Conservation (phyloP, 441 rosid species). For the Pelargonium myrrhifolium region DNA sequence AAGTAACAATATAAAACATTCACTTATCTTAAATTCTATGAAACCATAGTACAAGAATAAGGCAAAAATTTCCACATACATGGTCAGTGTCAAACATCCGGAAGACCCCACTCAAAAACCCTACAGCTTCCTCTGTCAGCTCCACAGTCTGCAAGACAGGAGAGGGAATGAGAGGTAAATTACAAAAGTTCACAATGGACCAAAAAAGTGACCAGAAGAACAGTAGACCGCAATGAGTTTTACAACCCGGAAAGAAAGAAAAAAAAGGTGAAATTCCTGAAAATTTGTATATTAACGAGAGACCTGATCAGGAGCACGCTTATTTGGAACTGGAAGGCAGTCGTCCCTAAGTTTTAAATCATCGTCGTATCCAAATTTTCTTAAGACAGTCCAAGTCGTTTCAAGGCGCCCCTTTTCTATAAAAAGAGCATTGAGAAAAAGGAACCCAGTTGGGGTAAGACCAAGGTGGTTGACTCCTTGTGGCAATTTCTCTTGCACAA, state of each 20-base stretch:
- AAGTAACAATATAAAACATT: constrained; percentile 11
- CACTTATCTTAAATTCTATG: not conserved
- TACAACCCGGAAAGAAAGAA: not conserved
- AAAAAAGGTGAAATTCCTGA: constrained; percentile 3
- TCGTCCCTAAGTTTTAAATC: constrained; percentile 49
- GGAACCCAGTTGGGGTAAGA: constrained; percentile 62
- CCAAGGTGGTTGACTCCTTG: constrained; percentile 68
- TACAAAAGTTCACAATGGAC: constrained; percentile 1
- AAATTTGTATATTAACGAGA: constrained; percentile 10
- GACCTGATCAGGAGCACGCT: constrained; percentile 64
- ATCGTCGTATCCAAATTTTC: constrained; percentile 66
- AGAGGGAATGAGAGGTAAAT: constrained; percentile 9
- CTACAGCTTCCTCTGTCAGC: constrained; percentile 47
- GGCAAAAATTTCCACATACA: constrained; percentile 31
- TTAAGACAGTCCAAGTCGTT: constrained; percentile 64
- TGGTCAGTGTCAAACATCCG: constrained; percentile 51
- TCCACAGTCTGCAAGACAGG: constrained; percentile 49
- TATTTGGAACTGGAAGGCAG: constrained; percentile 40
- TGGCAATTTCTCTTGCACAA: constrained; percentile 56
- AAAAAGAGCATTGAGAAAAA: constrained; percentile 61
- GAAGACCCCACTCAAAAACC: constrained; percentile 48
- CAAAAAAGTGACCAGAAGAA: not conserved
- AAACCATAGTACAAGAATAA: constrained; percentile 1
- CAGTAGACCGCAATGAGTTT: not conserved
- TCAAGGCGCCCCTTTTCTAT: constrained; percentile 73